phyloP scores from a whole-genome alignment of 1,284 basidiomycete genomes.

The Ceratobasidium sp. region DNA sequence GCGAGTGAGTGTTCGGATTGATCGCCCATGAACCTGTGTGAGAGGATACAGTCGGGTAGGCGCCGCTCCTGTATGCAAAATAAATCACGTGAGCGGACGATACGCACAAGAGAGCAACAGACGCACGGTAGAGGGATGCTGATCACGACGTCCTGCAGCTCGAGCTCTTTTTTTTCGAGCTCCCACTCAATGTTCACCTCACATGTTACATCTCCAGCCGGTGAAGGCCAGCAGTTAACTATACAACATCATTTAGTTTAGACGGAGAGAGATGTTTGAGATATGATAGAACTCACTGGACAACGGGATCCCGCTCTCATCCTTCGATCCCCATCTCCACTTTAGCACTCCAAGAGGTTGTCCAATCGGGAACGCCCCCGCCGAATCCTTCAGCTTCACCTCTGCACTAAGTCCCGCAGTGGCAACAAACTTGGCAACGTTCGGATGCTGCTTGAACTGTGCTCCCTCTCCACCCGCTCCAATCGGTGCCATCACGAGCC shows the following conservation, averaged over 20 bases:
- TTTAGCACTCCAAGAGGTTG: slow-evolving; percentile 80
- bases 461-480: slow-evolving; percentile 67
- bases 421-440: slow-evolving; percentile 86
- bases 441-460: slow-evolving; percentile 97
- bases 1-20: slow-evolving; percentile 78
- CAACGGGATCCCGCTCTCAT: slow-evolving; percentile 90
- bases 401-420: slow-evolving; percentile 65
- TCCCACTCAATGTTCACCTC: slow-evolving; percentile 98
- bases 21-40: slow-evolving; percentile 83
- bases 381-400: slow-evolving; percentile 86
- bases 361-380: slow-evolving; percentile 86
- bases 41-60: slow-evolving; percentile 82
- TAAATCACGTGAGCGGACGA: slow-evolving; percentile 4
- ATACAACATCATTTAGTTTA: slow-evolving; percentile 12
- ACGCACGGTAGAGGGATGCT: slow-evolving; percentile 91
- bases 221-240: slow-evolving; percentile 98
- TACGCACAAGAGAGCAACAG: not conserved
- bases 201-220: slow-evolving; percentile 87
- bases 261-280: not conserved
- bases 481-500: slow-evolving; percentile 72
- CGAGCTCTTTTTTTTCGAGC: slow-evolving; percentile 84
- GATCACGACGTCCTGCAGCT: slow-evolving; percentile 86
- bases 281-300: slow-evolving; percentile 70
- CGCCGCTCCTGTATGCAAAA: slow-evolving; percentile 64
- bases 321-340: slow-evolving; percentile 91